Evolutionary conservation across 2,329 filamentous ascomycete species (phyloP), one percentile per base, ranked within the genome.

Genomic region (Alternaria sp.): DNA sequence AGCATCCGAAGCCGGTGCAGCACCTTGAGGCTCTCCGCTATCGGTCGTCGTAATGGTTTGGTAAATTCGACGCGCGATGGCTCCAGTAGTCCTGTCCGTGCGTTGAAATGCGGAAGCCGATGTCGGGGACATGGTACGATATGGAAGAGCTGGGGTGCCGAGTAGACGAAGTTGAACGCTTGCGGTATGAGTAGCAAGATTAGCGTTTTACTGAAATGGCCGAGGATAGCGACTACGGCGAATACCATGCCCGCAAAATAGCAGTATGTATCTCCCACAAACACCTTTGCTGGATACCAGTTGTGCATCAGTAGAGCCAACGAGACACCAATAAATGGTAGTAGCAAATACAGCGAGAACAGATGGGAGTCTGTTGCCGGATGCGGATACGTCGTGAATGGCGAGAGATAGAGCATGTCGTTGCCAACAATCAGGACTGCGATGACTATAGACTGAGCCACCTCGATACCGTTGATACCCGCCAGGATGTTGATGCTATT

Each of bases 401-500:
- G 87, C 4, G 84, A 80, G 51, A 98, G 87, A 80, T 98, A 99
- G 65, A 98, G 85, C 53, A 86, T 83, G 78, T 98, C 95, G 81
- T 99, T 99, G 76, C 93, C 81, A 61, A 90, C 87, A 67, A 99
- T 87, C 51, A 98, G 86, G 54, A 89, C 79, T 26, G 94, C 94
- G 75, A 99, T 92, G 65, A 97, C 91, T 64, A 99, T 84, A 61
- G 93, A 97, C 81, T 99, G 95, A 11, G 91, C 89, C 56, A 98
- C 95, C 79, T 99, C 95, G 77, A 99, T 95, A 56, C 95, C 95
- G 79, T 99, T 99, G 80, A 99, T 92, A n/a, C 95, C 95, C 0
- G 95, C 95, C n/a, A 99, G 84, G 81, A 99, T 99, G 83, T 99
- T 99, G 86, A 99, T 99, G 79, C 93, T 93, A 82, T 99, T 98